Evolutionary conservation across 2,329 filamentous ascomycete species (phyloP), one percentile per base, ranked within the genome.

Genomic region (Fusarium domesticum): DNA sequence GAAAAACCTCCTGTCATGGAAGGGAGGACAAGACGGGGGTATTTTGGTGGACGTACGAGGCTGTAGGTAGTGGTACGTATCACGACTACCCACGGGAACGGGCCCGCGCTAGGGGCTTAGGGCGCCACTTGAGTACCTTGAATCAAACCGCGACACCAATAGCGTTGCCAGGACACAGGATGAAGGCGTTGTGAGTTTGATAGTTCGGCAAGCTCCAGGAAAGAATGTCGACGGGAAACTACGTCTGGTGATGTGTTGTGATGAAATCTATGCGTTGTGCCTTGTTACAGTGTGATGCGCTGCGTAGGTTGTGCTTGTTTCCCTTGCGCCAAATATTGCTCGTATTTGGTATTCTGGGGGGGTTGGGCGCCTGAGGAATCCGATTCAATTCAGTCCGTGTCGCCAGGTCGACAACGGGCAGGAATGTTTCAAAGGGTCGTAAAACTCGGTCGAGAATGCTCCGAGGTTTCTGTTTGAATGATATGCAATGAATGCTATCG

Each of bases 91-190:
- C n/a, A 45, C 55, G 41, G 48, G 56, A 51, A 51, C 39, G 39
- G 42, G 39, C 46, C 47, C 44, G 37, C 39, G 35, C 23, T 28
- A 28, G 23, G 14, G 4, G 23, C 14, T 42, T 47, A 52, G 48
- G 43, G 48, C 48, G 49, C 57, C 57, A 60, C 57, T 40, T 51
- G 23, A 28, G 23, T 8, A 28, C 14, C 23, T 28, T 28, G 40
- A 57, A 52, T 60, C 45, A 51, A 50, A 40, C 19, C 43, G 47
- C 39, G 38, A 43, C 48, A 45, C 54, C 48, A 55, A 57, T 57
- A 44, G 53, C 42, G 34, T 47, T 37, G 33, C 39, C 39, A 46
- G 43, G 25, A 50, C 31, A 32, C 42, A 32, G 34, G 35, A 47
- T 4, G 14, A 28, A 8, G 33, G 20, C 25, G 19, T 18, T 20